These are phyloP conservation scores for Eucalyptus microcorys DNA, from an alignment of 345 rosid species.

Conservation along the genomic window DNA sequence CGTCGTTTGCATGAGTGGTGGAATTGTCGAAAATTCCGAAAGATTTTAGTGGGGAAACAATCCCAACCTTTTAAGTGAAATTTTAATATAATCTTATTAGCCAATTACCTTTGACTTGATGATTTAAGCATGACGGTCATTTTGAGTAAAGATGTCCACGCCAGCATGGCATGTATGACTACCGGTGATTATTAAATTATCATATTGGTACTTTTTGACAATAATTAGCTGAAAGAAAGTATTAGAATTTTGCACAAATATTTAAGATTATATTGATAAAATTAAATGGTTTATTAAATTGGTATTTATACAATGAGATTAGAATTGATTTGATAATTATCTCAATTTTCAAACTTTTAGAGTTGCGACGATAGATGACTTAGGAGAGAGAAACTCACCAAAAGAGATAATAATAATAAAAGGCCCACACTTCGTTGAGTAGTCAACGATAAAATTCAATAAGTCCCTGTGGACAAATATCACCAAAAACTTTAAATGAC, in stretches of 20 bases:
- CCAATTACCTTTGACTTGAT: not conserved
- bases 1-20: not conserved
- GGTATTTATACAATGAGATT: not conserved
- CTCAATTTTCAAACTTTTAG: not conserved
- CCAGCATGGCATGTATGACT: not conserved
- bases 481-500: not conserved
- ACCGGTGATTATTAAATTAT: fast-evolving
- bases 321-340: not conserved
- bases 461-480: not conserved
- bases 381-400: not conserved
- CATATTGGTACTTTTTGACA: not conserved
- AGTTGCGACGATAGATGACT: not conserved
- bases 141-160: not conserved
- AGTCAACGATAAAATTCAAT: not conserved
- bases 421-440: not conserved
- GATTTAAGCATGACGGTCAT: not conserved
- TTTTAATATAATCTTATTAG: not conserved
- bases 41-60: not conserved
- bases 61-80: not conserved
- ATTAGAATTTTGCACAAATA: not conserved
- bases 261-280: not conserved
- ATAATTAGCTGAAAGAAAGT: not conserved
- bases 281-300: not conserved
- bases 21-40: not conserved
- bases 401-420: not conserved